phyloP scores from a whole-genome alignment of 2,329 filamentous ascomycete species.

The Alternaria ventricosa region DNA sequence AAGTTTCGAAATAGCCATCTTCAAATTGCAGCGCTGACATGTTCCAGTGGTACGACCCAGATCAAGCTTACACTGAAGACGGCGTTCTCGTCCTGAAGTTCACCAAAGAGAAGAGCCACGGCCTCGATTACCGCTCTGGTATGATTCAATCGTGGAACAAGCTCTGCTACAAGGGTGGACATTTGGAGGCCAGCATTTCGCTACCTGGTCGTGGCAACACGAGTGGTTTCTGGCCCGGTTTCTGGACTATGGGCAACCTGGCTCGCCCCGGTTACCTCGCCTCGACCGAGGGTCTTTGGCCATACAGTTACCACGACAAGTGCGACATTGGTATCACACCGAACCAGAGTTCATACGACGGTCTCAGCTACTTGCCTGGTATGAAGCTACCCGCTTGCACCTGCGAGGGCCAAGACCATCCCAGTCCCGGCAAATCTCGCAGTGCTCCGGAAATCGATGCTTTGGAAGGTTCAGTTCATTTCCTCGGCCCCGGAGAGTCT shows the following conservation, averaged over 20 bases:
- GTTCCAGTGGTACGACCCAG: constrained; percentile 71
- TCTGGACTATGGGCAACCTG: constrained; percentile 78
- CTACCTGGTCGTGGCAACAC: constrained; percentile 71
- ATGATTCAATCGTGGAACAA: constrained; percentile 80
- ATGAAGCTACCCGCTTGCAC: constrained; percentile 74
- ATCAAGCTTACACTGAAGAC: constrained; percentile 67
- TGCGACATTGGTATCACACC: constrained; percentile 75
- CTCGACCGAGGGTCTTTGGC: constrained; percentile 76
- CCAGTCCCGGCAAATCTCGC: constrained; percentile 68
- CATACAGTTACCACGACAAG: constrained; percentile 72
- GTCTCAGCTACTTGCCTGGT: constrained; percentile 70
- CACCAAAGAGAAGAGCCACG: constrained; percentile 69
- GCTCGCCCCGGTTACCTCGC: constrained; percentile 72
- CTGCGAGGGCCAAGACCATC: constrained; percentile 69
- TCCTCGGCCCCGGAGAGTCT: constrained; percentile 57
- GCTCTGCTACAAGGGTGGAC: constrained; percentile 74
- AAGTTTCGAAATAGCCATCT: constrained; percentile 19
- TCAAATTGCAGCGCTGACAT: constrained; percentile 10
- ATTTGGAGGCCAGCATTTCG: constrained; percentile 73
- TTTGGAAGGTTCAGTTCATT: constrained; percentile 69
- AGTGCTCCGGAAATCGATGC: constrained; percentile 76
- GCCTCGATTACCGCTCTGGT: constrained; percentile 71
- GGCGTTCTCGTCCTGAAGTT: constrained; percentile 70
- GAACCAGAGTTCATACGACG: constrained; percentile 73
- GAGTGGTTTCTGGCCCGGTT: constrained; percentile 76